Evolutionary conservation across 352 stramenopile species (phyloP), one percentile per base, ranked within the genome.

Genomic region (Phytophthora aleatoria): DNA sequence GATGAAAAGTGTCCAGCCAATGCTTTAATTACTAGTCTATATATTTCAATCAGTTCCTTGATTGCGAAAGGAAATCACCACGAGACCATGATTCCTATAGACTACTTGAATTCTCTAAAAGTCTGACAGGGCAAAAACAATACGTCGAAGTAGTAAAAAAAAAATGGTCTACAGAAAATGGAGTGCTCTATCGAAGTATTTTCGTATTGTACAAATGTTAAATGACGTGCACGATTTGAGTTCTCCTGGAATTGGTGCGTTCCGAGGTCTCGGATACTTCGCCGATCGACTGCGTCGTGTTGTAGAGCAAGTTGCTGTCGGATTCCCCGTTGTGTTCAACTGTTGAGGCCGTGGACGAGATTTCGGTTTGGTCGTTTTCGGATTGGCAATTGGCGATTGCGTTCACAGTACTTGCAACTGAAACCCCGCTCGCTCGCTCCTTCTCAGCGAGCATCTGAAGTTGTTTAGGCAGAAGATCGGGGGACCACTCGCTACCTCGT

Each of bases 401-500:
- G 26, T 74, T 70, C 50, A 64, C 55, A 16, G 53, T 45, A 26
- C 16, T 70, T 38, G 47, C 45, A 5, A 54, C 44, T 11, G 51
- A 47, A n/a, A 39, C 44, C 2, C 31, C 52, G 33, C 20, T 45
- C 7, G 62, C 57, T 35, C 71, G 38, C 3, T 75, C 62, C 20
- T 69, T 65, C 41, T 85, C 79, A 10, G 74, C 77, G 26, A 92
- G 74, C 44, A 81, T 64, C 39, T 88, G 76, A 38, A 92, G 70
- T 52, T 88, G 74, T 5, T 84, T 83, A 1, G 81, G 79, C 1
- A 94, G 59, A 42, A 92, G 35, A 20, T 91, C 83, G 1, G 85
- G 85, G 11, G 83, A 78, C 85, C 85, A 94, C 55, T 92, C 83
- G 57, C 85, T 94, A 24, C 79, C 67, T 31, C 81, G 76, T 15